Conservation (phyloP, 176 grass and related monocot genomes). For the Bolboschoenus planiculmis region DNA sequence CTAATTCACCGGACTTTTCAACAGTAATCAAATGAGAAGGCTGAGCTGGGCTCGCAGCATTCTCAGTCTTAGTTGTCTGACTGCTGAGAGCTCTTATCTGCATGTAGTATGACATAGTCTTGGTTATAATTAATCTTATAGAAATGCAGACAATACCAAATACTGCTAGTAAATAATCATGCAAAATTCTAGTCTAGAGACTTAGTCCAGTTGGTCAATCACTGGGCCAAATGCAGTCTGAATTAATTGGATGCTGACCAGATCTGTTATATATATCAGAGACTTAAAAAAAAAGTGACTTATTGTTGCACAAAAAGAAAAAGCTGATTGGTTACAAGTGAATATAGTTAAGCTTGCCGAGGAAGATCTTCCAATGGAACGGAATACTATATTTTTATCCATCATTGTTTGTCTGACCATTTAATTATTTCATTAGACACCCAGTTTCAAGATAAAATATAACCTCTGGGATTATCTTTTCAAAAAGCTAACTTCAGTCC, state of each 20-base stretch:
- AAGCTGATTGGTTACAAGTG: neutral
- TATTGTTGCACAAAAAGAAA: neutral
- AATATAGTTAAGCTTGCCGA: neutral
- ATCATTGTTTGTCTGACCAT: neutral
- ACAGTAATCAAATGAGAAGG: neutral
- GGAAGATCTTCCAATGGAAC: neutral
- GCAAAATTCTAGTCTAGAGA: neutral
- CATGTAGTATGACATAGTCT: neutral
- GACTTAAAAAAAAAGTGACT: too few relatives aligned
- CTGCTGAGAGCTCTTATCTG: slow-evolving; percentile 5
- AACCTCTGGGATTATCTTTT: neutral
- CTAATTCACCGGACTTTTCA: neutral
- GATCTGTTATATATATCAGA: neutral
- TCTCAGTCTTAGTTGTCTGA: neutral
- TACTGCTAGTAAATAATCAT: neutral
- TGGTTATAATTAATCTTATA: neutral
- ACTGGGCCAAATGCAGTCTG: neutral
- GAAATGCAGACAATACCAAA: neutral
- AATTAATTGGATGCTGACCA: neutral
- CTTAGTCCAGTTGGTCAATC: neutral
- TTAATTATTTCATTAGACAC: neutral
- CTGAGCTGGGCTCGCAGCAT: neutral
- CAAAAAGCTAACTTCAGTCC: neutral
- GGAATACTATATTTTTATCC: neutral
- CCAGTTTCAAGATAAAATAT: slow-evolving; percentile 2